Evolutionary conservation across 2,329 filamentous ascomycete species (phyloP).

Genomic region (Penicillium sp.): DNA sequence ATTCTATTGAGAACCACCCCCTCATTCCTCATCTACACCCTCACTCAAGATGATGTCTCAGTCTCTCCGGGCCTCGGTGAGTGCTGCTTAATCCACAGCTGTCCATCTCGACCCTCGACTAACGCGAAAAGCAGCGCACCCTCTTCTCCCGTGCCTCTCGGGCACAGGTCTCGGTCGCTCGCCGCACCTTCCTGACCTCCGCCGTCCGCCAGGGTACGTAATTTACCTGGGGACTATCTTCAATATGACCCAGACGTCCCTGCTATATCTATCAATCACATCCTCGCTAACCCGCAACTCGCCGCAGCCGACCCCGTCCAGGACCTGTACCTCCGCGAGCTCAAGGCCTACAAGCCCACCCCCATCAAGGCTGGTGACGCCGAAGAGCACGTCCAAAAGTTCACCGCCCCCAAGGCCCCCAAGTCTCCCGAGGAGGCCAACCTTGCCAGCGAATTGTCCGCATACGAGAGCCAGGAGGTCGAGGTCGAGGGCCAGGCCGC

Average conservation of each 20-base stretch:
- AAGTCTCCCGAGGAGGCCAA: conserved; percentile 90
- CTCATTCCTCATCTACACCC: conserved; percentile 29
- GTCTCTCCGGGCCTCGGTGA: conserved; percentile 62
- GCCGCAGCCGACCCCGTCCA: conserved; percentile 90
- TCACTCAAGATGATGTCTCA: conserved; percentile 57
- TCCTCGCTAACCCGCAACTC: conserved; percentile 23
- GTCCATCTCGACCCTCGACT: conserved; percentile 9
- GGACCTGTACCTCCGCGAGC: conserved; percentile 94
- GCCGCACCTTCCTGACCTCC: conserved; percentile 64
- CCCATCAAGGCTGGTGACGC: conserved; percentile 81
- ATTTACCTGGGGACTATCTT: conserved; percentile 18
- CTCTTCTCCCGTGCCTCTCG: conserved; percentile 60
- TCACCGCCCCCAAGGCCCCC: conserved; percentile 75
- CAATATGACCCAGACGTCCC: not conserved
- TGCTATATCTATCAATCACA: not conserved
- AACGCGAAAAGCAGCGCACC: conserved; percentile 53
- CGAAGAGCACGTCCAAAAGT: conserved; percentile 88
- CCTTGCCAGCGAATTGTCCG: conserved; percentile 85
- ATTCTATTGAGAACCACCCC: conserved; percentile 26
- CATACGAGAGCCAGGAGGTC: conserved; percentile 91
- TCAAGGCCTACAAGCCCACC: conserved; percentile 90
- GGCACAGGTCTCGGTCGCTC: conserved; percentile 56
- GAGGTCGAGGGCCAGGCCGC: conserved; percentile 87
- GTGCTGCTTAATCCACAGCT: conserved; percentile 22
- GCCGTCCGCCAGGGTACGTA: conserved; percentile 62